These are phyloP conservation scores for Schrenkiella parvula DNA, from an alignment of 345 rosid genomes.

Conservation along the genomic window DNA sequence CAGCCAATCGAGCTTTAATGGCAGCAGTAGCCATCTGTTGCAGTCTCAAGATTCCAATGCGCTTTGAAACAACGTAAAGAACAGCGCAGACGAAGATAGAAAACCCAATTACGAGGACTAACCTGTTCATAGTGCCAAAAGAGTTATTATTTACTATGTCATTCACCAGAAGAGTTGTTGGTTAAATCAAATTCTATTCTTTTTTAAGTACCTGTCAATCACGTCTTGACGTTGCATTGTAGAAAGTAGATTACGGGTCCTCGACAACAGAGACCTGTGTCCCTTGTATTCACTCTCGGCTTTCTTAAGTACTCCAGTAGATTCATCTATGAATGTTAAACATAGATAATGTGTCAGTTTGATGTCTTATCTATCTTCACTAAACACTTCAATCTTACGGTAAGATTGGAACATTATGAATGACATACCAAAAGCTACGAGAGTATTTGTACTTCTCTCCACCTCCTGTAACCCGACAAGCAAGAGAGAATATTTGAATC, in stretches of 20 bases:
- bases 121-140: conserved; percentile 31
- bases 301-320: conserved; percentile 62
- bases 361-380: background rate
- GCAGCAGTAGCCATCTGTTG: conserved; percentile 80
- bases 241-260: conserved; percentile 76
- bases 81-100: conserved; percentile 70
- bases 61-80: conserved; percentile 83
- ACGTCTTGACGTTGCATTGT: conserved; percentile 88
- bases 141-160: background rate
- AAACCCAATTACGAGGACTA: conserved; percentile 62
- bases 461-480: conserved; percentile 63
- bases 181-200: background rate
- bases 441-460: conserved; percentile 75
- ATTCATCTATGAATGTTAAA: conserved; percentile 56
- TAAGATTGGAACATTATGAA: conserved; percentile 7
- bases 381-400: background rate
- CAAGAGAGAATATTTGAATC: background rate
- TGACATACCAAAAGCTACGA: conserved; percentile 69
- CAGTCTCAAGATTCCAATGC: conserved; percentile 64
- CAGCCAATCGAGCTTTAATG: conserved; percentile 63
- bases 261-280: conserved; percentile 67
- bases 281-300: conserved; percentile 95
- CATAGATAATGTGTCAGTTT: background rate
- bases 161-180: background rate
- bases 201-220: conserved; percentile 51